Evolutionary conservation across 208 protist genomes (phyloP), one percentile per base, ranked within the genome.

Genomic region (Zelonia costaricensis): DNA sequence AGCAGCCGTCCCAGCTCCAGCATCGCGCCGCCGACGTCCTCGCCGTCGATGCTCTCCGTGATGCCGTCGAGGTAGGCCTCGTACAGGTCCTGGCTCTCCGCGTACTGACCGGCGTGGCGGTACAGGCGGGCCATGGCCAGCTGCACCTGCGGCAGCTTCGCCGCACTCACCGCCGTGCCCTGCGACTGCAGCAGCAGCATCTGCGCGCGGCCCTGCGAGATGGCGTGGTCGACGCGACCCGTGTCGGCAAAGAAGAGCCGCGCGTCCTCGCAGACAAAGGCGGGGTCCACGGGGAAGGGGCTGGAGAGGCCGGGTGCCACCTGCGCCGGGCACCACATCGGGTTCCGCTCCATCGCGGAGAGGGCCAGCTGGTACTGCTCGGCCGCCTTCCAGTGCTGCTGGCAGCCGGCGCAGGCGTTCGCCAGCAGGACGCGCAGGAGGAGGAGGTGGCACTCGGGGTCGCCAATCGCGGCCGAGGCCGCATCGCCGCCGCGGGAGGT

Each of bases 1-100:
- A 93, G 60, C 36, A 93, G 38, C 18, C 83, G 78, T 27, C 87
- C 87, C 47, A 93, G 69, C 43, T 93, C 83, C 42, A 89, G 71
- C 78, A 89, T 79, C 23, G 63, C 62, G 6, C 60, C 82, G 47
- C 87, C 71, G 18, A 66, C 74, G 55, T 91, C 81, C 35, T 80
- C 66, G 31, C 48, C 59, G 47, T 80, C 67, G 30, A 71, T 68
- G 33, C 63, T 33, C 49, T 76, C 69, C 10, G 86, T 57, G 20
- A 88, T 63, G 9, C 52, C 68, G 46, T 86, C 81, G 13, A 93
- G 69, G 48, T 83, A 81, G 13, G 58, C 62, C 43, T 86, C 84
- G 67, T 91, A 93, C 25, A 80, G 71, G 12, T 60, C 44, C 59
- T 82, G 69, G 33, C 72, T 82, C 59, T 77, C 64, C 15, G 45